Base-by-base conservation (phyloP, 1,284 basidiomycete species). In the Pterulicium gracile region DNA sequence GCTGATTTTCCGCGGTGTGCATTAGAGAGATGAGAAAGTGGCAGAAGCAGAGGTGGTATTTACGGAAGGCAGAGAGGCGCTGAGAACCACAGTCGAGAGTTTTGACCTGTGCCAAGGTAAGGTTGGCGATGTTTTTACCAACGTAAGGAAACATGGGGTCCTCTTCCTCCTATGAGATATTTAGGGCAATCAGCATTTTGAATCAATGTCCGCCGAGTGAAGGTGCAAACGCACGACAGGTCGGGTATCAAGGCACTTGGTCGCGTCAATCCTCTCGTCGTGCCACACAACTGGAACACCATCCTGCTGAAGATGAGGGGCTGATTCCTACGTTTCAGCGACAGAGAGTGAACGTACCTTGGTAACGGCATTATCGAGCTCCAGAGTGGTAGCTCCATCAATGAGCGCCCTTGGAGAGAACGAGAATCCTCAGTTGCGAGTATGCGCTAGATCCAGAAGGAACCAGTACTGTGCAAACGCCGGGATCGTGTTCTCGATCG, bases 71-170 rank as follows among this genome's bases (percentile, higher is more conserved):
- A 7, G 61, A 54, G 43, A 77, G 73, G 24, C 83, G 73, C 52
- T 72, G 67, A n/a, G 82, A 82, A 36, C 85, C 86, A 54, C 86
- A 88, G 56, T 88, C 84, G 43, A 88, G 61, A 3, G 82, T 87
- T 61, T 79, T 80, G 50, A 89, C 63, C 60, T 88, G 84, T 3
- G 82, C 77, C 35, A 88, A 62, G 0, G 87, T 88, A 43, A 90
- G 70, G 59, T 89, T 84, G 23, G 77, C 81, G 46, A 89, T 69
- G 51, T 70, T 75, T 61, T 87, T 84, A 42, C 81, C 84, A 32
- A 86, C 81, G 56, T 84, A 84, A 19, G 81, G 81, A 54, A 73
- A 84, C 45, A 66, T 63, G 1, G 77, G 75, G 58, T 85, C 81
- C 40, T 63, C 60, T 24, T n/a, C n/a, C n/a, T n/a, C n/a, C n/a